Evolutionary conservation across 2,329 filamentous ascomycete species (phyloP).

Genomic region (Colletotrichum neosansevieriae): DNA sequence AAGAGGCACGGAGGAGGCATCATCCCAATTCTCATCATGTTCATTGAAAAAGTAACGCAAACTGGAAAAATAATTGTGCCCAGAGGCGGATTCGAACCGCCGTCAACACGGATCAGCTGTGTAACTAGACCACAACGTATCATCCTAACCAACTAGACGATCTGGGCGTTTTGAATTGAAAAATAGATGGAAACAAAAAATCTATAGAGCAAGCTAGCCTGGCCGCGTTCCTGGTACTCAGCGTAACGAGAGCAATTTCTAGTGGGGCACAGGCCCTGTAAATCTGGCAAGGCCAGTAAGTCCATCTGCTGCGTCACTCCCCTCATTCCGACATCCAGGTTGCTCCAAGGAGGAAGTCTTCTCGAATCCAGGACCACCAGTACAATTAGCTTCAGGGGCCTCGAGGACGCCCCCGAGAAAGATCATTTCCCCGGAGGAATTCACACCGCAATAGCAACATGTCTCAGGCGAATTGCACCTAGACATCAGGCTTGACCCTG

Average conservation of each 20-base stretch:
- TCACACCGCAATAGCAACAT: neutral
- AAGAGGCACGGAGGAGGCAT: too few relatives aligned
- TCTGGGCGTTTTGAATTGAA: conserved; percentile 12
- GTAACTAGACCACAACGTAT: conserved; percentile 40
- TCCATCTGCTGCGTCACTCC: too few relatives aligned
- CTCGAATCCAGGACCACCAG: neutral
- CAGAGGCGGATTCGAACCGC: conserved; percentile 41
- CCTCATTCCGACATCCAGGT: too few relatives aligned
- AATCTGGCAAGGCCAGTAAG: too few relatives aligned
- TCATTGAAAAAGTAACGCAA: neutral
- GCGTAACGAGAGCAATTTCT: too few relatives aligned
- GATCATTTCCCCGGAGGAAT: conserved; percentile 19
- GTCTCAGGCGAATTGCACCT: conserved; percentile 18
- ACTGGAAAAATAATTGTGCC: conserved; percentile 16
- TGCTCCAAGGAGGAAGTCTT: too few relatives aligned
- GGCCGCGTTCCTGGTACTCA: too few relatives aligned
- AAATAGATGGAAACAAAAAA: rapidly evolving
- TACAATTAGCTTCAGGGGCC: neutral
- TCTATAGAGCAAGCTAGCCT: too few relatives aligned
- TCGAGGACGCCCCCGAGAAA: neutral
- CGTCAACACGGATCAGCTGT: conserved; percentile 39
- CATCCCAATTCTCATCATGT: too few relatives aligned
- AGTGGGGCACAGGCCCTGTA: too few relatives aligned
- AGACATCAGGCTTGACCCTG: conserved; percentile 6
- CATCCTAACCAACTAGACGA: conserved; percentile 42